Conservation (phyloP, 2,329 filamentous ascomycete species). For the Mycosphaerella sp. region DNA sequence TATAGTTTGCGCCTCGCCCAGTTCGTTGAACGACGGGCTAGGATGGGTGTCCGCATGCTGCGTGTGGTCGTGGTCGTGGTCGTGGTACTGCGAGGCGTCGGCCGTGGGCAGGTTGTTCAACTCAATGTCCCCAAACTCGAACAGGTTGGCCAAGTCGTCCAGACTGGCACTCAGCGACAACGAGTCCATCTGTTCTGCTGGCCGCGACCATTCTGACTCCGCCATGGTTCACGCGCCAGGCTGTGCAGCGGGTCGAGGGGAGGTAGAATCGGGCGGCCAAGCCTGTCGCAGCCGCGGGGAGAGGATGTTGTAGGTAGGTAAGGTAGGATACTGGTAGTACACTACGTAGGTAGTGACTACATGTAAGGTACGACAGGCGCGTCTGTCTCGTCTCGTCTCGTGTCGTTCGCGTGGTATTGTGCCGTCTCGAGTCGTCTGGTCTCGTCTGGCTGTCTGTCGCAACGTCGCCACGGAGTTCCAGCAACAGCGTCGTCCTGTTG, state of each 20-base stretch:
- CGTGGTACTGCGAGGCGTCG: constrained; percentile 21
- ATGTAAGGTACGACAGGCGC: too few species aligned
- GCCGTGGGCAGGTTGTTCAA: constrained; percentile 26
- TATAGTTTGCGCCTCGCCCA: constrained; percentile 21
- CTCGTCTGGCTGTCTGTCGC: too few species aligned
- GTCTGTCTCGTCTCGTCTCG: too few species aligned
- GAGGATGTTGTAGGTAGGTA: too few species aligned
- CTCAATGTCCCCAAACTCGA: constrained; percentile 37
- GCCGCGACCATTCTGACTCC: constrained; percentile 35
- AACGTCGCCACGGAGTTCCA: too few species aligned
- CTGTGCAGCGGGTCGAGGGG: background rate
- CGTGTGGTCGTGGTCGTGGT: constrained; percentile 21
- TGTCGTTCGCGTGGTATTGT: too few species aligned
- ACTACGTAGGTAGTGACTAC: too few species aligned
- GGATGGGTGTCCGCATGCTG: constrained; percentile 25
- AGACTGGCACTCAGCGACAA: constrained; percentile 26
- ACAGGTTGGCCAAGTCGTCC: constrained; percentile 41
- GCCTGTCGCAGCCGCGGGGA: too few species aligned
- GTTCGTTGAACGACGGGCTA: constrained; percentile 28
- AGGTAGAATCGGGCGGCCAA: background rate
- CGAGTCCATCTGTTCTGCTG: constrained; percentile 36
- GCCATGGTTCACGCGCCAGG: constrained; percentile 19
- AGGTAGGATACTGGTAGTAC: too few species aligned
- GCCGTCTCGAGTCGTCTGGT: too few species aligned
- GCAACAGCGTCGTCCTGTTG: too few species aligned